Percentiles rank a stretch among this genome's conserved stretches.
phyloP scores from a whole-genome alignment of 2,329 filamentous ascomycete genomes.

The Claviceps paspali region DNA sequence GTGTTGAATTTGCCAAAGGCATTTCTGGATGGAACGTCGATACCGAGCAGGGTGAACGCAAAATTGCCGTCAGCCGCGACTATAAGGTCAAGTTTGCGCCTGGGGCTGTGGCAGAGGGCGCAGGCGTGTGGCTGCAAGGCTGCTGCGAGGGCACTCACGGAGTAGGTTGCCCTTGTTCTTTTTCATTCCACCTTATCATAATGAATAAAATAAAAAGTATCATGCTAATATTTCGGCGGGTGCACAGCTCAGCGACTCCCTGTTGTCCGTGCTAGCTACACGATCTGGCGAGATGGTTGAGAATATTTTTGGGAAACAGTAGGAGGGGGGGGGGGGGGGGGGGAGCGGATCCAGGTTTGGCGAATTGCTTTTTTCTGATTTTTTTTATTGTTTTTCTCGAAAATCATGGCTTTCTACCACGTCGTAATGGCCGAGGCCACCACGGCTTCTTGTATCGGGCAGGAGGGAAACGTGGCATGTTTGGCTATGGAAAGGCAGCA shows the following conservation, averaged over 20 bases:
- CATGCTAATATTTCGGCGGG: constrained; percentile 2
- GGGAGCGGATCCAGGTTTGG: background rate
- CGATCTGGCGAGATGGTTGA: constrained; percentile 65
- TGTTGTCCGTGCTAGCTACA: constrained; percentile 63
- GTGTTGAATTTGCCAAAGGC: constrained; percentile 17
- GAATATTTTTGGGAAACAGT: constrained; percentile 44
- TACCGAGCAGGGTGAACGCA: constrained; percentile 21
- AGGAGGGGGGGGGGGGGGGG: background rate
- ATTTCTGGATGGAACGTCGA: constrained; percentile 27
- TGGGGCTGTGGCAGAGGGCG: constrained; percentile 51
- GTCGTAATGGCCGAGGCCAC: too few relatives aligned
- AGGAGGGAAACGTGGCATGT: too few relatives aligned
- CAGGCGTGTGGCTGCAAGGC: constrained; percentile 83
- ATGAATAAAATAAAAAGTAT: background rate
- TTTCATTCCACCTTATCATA: background rate
- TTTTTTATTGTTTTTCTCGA: background rate
- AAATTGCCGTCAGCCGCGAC: constrained; percentile 57
- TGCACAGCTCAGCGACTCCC: constrained; percentile 57
- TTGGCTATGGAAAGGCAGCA: too few relatives aligned
- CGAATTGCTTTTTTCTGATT: background rate
- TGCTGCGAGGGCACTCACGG: constrained; percentile 90
- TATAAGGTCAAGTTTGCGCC: constrained; percentile 62
- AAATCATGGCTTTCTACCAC: too few relatives aligned
- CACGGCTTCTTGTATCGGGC: too few relatives aligned
- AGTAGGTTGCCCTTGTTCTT: constrained; percentile 37